These are phyloP conservation scores for slime mould (Dictyostelium discoideum) DNA, from an alignment of 78 protist genomes.

Conservation along the genomic window DNA sequence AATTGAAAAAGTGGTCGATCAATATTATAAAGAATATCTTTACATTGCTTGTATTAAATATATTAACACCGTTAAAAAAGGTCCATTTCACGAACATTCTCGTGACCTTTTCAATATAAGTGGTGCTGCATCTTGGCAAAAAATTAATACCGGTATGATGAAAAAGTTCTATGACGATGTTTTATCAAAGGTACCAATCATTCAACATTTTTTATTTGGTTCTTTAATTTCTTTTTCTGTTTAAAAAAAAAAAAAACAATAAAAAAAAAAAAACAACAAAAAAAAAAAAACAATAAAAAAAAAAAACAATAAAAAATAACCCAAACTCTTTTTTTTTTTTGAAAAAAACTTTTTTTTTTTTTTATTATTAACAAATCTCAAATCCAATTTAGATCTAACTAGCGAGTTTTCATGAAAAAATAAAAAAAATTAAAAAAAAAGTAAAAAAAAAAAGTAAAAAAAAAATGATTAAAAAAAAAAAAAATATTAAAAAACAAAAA, in stretches of 20 bases:
- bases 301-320: no score
- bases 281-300: neutral
- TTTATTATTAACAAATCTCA: no score
- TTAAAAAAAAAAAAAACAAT: neutral
- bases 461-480: no score
- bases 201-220: conserved; percentile 96
- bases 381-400: no score
- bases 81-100: conserved; percentile 90
- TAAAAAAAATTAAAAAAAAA: no score
- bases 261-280: neutral
- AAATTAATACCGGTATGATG: conserved; percentile 86
- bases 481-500: neutral
- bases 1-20: neutral
- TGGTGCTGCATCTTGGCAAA: conserved; percentile 77
- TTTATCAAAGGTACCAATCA: conserved; percentile 89
- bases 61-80: conserved; percentile 85
- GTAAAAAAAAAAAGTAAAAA: no score
- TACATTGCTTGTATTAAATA: conserved; percentile 83
- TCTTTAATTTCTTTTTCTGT: conserved; percentile 68
- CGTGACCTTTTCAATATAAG: conserved; percentile 88
- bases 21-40: conserved; percentile 70
- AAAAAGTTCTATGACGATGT: conserved; percentile 94
- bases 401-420: no score
- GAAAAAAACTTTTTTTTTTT: no score
- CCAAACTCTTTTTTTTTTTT: no score